Percentiles rank a stretch among this genome's conserved stretches.
Conservation (phyloP, 768 basidiomycete genomes). For the Rickenella mellea region DNA sequence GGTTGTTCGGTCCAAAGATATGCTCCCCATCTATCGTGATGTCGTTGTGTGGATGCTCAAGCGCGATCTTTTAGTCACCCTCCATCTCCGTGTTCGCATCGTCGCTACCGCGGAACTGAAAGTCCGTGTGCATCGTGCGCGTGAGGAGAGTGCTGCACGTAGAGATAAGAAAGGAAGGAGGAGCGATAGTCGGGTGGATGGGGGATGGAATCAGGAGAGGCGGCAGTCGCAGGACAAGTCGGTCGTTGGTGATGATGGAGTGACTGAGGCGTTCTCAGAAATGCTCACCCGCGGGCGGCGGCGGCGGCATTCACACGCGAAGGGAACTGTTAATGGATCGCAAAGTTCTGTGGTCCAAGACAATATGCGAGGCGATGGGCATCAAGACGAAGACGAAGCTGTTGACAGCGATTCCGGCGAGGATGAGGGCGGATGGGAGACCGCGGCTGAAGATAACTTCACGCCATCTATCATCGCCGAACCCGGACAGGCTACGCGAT, state of each 20-base stretch:
- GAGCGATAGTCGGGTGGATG: constrained; percentile 5
- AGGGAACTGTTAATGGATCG: constrained; percentile 17
- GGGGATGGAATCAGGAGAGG: constrained; percentile 5
- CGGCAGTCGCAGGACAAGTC: constrained; percentile 6
- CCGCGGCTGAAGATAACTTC: constrained; percentile 33
- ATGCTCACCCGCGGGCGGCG: background rate
- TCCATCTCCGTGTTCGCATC: constrained; percentile 80
- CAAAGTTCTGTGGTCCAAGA: constrained; percentile 3
- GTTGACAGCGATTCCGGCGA: constrained; percentile 21
- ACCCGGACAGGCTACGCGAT: constrained; percentile 70
- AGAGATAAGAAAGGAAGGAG: constrained; percentile 25
- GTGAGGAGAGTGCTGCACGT: constrained; percentile 25
- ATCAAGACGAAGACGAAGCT: constrained; percentile 17
- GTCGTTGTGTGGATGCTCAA: constrained; percentile 90
- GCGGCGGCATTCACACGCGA: constrained; percentile 7
- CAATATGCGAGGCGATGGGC: constrained; percentile 1
- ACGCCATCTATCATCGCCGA: constrained; percentile 67
- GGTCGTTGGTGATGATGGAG: background rate
- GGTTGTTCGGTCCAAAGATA: constrained; percentile 60
- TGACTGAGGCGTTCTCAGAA: background rate
- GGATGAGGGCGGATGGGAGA: constrained; percentile 38
- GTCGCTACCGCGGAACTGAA: constrained; percentile 75
- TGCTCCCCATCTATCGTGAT: constrained; percentile 63
- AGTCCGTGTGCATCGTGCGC: constrained; percentile 39
- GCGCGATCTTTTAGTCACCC: constrained; percentile 72